Percentiles rank a stretch among this genome's conserved stretches.
Conservation (phyloP, 495 filamentous ascomycete genomes). For the Talaromyces thailandensis region DNA sequence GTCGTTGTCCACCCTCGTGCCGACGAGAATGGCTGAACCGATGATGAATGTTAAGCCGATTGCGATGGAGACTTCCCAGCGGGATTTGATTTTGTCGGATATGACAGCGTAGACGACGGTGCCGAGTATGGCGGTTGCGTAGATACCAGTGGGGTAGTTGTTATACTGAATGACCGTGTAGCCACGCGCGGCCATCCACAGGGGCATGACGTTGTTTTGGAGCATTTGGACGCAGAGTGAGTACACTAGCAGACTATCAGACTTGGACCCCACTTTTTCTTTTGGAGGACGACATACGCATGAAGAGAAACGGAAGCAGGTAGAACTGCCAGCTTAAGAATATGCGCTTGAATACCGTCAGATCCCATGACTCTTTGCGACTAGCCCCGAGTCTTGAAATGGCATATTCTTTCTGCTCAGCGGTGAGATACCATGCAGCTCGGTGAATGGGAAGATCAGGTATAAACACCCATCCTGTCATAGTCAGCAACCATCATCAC, state of each 20-base stretch:
- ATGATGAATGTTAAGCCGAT: conserved; percentile 25
- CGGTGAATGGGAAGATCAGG: conserved; percentile 24
- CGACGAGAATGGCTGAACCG: conserved; percentile 23
- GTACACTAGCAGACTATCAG: conserved; percentile 14
- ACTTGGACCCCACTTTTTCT: background rate
- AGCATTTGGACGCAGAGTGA: conserved; percentile 24
- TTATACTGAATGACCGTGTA: conserved; percentile 26
- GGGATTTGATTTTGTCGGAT: conserved; percentile 23
- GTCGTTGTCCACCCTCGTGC: conserved; percentile 10
- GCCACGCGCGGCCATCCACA: conserved; percentile 26
- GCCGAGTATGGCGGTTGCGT: conserved; percentile 23
- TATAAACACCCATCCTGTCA: conserved; percentile 25
- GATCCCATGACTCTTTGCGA: conserved; percentile 20
- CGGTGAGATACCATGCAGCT: conserved; percentile 23
- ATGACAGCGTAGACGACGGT: conserved; percentile 25
- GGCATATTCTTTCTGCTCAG: conserved; percentile 25
- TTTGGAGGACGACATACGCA: conserved; percentile 13
- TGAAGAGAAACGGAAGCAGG: conserved; percentile 25
- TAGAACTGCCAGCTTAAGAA: conserved; percentile 28
- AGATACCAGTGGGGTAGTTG: conserved; percentile 24
- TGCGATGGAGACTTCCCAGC: conserved; percentile 25
- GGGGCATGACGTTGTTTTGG: conserved; percentile 27
- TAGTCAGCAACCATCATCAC: background rate
- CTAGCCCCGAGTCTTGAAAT: conserved; percentile 14
- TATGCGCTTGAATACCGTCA: conserved; percentile 20